Evolutionary conservation across 257 asterid genomes (phyloP).

Genomic region (Parsonsia alboflavescens): DNA sequence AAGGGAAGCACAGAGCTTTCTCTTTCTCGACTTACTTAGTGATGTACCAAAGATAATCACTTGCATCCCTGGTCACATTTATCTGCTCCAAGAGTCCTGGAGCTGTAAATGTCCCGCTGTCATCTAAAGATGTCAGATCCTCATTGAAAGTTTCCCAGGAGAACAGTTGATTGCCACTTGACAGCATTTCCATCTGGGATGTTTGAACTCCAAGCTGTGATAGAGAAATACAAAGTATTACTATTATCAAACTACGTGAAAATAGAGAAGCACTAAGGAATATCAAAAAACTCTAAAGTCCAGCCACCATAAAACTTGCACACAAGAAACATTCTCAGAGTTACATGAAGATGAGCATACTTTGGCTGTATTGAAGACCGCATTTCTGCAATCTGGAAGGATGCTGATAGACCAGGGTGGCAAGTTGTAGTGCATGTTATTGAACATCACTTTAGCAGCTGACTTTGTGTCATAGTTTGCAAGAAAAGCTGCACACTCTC

Average conservation of each 20-base stretch:
- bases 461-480: conserved; percentile 59
- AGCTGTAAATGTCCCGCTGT: conserved; percentile 60
- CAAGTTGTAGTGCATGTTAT: conserved; percentile 71
- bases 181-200: conserved; percentile 68
- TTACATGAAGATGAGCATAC: conserved; percentile 34
- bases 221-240: conserved; percentile 3
- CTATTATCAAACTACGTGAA: neutral
- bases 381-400: conserved; percentile 90
- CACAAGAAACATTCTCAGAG: neutral
- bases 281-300: neutral
- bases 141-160: conserved; percentile 91
- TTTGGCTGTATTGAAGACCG: conserved; percentile 85
- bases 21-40: conserved; percentile 19
- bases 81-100: conserved; percentile 84
- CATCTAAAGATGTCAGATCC: conserved; percentile 70
- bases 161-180: conserved; percentile 45
- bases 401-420: conserved; percentile 99
- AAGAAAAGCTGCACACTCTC: conserved; percentile 87
- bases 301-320: too few relatives aligned
- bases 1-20: neutral
- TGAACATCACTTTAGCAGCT: conserved; percentile 65
- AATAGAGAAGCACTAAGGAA: neutral
- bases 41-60: conserved; percentile 64
- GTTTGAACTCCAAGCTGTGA: conserved; percentile 83
- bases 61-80: conserved; percentile 82